These are phyloP conservation scores for Rhizomucor miehei DNA, from an alignment of 371 early-diverging fungal genomes.

Conservation along the genomic window DNA sequence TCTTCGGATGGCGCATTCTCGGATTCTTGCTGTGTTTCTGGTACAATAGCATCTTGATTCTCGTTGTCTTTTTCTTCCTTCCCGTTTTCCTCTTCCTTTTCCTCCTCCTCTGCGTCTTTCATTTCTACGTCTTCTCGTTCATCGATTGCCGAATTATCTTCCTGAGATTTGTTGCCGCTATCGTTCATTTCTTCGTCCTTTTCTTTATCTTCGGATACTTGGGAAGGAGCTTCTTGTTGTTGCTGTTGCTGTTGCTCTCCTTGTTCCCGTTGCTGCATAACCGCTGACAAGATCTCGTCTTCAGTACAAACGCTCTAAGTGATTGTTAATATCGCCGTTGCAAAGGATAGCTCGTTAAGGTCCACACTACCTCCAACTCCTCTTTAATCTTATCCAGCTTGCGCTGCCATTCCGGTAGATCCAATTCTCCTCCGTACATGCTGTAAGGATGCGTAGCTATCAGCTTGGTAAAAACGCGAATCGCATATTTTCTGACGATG, in stretches of 20 bases:
- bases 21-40: slow-evolving; percentile 11
- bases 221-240: not conserved
- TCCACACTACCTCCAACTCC: slow-evolving; percentile 61
- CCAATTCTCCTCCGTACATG: slow-evolving; percentile 83
- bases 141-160: too few species aligned
- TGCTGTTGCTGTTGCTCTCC: too few species aligned
- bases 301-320: slow-evolving; percentile 3
- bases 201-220: slow-evolving; percentile 1
- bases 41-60: slow-evolving; percentile 6
- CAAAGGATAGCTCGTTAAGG: not conserved
- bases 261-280: not conserved
- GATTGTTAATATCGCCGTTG: not conserved
- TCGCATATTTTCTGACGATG: slow-evolving; percentile 85
- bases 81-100: slow-evolving; percentile 14
- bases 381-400: slow-evolving; percentile 58
- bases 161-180: slow-evolving; percentile 1
- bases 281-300: slow-evolving; percentile 2
- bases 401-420: slow-evolving; percentile 61
- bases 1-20: slow-evolving; percentile 8
- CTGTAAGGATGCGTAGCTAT: slow-evolving; percentile 87
- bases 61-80: slow-evolving; percentile 10
- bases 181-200: slow-evolving; percentile 3
- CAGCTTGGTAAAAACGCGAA: slow-evolving; percentile 74
- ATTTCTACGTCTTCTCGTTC: slow-evolving; percentile 12
- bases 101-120: slow-evolving; percentile 12